Base-by-base conservation (phyloP, 2,329 filamentous ascomycete genomes). In the Botrytis hyacinthi region DNA sequence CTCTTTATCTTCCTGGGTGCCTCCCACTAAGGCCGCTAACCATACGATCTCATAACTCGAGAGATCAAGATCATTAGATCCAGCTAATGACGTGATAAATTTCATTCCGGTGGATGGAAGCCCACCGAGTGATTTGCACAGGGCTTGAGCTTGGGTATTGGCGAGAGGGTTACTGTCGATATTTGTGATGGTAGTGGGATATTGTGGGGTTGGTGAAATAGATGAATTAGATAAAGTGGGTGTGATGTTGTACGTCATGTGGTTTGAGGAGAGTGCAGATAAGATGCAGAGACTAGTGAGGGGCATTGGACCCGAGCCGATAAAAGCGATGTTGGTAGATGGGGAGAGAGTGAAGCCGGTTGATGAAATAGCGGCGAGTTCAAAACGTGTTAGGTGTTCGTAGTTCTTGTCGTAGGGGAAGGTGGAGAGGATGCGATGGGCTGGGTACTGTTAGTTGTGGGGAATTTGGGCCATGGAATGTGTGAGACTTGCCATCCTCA, bases 381-480 rank as follows among this genome's bases (percentile, higher is more conserved):
- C 86, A 57, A 87, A 81, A 22, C 81, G 82, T 0, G 84, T 83
- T 42, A 87, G 82, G 35, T 85, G 83, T 48, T 84, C 74, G 76
- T 88, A 88, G 78, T 87, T 87, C 14, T 79, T 73, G 76, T 84
- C 82, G 78, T 88, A 87, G 1, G 85, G 85, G 74, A 87, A 88
- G 3, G 74, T 74, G n/a, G 35, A n/a, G 14, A 72, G 62, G 8
- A 69, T 8, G 12, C 29, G 51, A 6, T 61, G 62, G 26, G 71
- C 71, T 72, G 22, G 86, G 79, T 6, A 79, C 76, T 8, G 77
- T 66, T 62, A 77, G 73, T 54, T 37, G 51, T 42, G 8, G 37
- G 4, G n/a, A 3, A 4, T 78, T 75, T 72, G 26, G 26, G 4
- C 8, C 12, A 70, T 3, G 10, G 4, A 14, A 22, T 26, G 2